Percentiles rank a stretch among this genome's conserved stretches.
Conservation (phyloP, 2,329 filamentous ascomycete genomes). For the Pseudofabraea citricarpa region DNA sequence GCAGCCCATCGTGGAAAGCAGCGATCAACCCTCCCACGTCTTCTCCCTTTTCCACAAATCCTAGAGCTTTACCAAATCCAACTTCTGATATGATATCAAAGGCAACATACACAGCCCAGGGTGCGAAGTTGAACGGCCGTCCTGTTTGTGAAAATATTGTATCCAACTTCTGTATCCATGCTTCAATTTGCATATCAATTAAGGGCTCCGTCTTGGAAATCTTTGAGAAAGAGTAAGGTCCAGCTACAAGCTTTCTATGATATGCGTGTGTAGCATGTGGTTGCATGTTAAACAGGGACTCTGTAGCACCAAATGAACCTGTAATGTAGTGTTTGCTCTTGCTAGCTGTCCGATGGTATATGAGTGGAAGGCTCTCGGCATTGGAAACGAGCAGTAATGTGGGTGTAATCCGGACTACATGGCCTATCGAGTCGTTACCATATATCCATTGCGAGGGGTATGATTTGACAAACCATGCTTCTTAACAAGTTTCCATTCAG, state of each 20-base stretch:
- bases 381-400: constrained; percentile 48
- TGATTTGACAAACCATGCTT: constrained; percentile 37
- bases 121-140: constrained; percentile 47
- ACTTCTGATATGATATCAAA: constrained; percentile 54
- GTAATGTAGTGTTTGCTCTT: constrained; percentile 57
- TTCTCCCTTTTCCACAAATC: constrained; percentile 46
- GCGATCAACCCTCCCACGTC: constrained; percentile 50
- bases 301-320: constrained; percentile 49
- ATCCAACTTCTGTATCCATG: constrained; percentile 46
- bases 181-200: constrained; percentile 42
- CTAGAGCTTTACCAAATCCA: constrained; percentile 50
- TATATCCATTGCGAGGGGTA: not conserved
- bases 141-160: constrained; percentile 39
- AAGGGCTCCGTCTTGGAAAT: constrained; percentile 55
- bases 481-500: constrained; percentile 36
- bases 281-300: constrained; percentile 54
- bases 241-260: constrained; percentile 49
- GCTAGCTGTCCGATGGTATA: constrained; percentile 50
- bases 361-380: constrained; percentile 47
- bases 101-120: constrained; percentile 51
- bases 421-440: constrained; percentile 30
- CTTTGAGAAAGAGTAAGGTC: constrained; percentile 50
- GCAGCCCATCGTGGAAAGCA: constrained; percentile 47
- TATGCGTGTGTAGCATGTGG: constrained; percentile 44
- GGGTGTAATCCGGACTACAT: constrained; percentile 47